A percentile compares a stretch with the other conserved stretches of the same genome.
These are phyloP conservation scores for Tinospora cordifolia DNA, from an alignment of 164 flowering plant genomes.

Conservation along the genomic window DNA sequence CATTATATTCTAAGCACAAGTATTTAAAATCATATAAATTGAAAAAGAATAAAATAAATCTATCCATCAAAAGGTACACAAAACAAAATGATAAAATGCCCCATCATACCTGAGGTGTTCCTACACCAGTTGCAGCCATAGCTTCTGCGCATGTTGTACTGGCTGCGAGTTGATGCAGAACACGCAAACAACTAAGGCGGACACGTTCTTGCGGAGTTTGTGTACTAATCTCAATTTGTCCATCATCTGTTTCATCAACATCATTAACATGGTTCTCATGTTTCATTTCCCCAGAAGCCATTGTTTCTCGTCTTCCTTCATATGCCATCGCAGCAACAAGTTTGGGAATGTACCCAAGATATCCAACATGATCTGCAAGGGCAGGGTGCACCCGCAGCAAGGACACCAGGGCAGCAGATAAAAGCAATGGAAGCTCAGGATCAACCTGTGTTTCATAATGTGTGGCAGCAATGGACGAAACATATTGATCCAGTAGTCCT, in stretches of 20 bases:
- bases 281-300: conserved; percentile 61
- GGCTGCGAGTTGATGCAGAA: conserved; percentile 96
- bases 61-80: not conserved
- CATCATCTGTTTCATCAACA: conserved; percentile 53
- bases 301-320: conserved; percentile 92
- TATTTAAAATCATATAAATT: not conserved
- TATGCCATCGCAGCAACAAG: conserved; percentile 94
- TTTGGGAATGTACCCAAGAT: conserved; percentile 97
- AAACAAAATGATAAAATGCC: not conserved
- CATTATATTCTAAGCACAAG: not conserved
- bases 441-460: conserved; percentile 79
- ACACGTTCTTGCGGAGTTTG: conserved; percentile 95
- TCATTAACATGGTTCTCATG: conserved; percentile 36
- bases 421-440: conserved; percentile 86
- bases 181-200: conserved; percentile 96
- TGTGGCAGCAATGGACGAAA: conserved; percentile 82
- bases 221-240: conserved; percentile 29
- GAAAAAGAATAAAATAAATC: not conserved
- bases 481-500: conserved; percentile 92
- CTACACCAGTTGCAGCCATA: conserved; percentile 98
- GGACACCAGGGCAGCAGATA: conserved; percentile 93
- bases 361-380: conserved; percentile 96
- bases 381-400: conserved; percentile 93
- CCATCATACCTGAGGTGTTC: conserved; percentile 77
- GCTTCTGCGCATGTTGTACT: conserved; percentile 99